These are phyloP conservation scores for Schwanniomyces vanrijiae DNA, from an alignment of 805 yeast genomes.

Conservation along the genomic window DNA sequence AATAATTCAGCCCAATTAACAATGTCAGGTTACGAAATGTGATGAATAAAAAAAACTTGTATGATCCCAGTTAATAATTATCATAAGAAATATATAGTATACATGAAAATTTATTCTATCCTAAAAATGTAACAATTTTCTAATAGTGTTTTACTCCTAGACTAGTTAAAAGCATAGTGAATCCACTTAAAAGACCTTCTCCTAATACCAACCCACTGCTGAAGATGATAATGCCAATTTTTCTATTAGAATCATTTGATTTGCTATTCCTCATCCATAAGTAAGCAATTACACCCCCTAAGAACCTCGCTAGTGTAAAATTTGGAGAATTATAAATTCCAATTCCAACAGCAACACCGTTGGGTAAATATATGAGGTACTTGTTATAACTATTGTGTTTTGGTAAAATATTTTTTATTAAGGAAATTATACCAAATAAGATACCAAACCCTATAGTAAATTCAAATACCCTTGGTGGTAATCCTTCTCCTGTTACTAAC, in stretches of 20 bases:
- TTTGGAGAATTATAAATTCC: conserved; percentile 94
- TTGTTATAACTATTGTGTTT: conserved; percentile 37
- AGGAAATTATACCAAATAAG: conserved; percentile 66
- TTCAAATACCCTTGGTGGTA: conserved; percentile 75
- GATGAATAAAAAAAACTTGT: neutral
- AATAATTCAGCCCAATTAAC: neutral
- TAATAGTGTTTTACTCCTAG: conserved; percentile 41
- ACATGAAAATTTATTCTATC: neutral
- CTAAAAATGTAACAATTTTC: neutral
- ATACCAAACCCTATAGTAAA: conserved; percentile 63
- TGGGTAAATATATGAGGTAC: conserved; percentile 65
- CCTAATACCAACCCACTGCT: conserved; percentile 93
- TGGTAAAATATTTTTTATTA: conserved; percentile 58
- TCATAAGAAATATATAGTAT: neutral
- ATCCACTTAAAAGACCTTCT: conserved; percentile 85
- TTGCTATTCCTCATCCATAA: conserved; percentile 45
- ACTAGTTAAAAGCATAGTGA: conserved; percentile 76
- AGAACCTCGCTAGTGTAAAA: conserved; percentile 87
- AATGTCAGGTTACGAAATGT: neutral
- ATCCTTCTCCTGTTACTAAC: conserved; percentile 84
- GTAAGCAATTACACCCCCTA: conserved; percentile 77
- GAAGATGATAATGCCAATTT: conserved; percentile 77
- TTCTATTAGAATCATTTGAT: conserved; percentile 38
- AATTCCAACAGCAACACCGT: conserved; percentile 96
- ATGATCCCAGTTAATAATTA: neutral